Evolutionary conservation across 2,329 filamentous ascomycete species (phyloP).

Genomic region (Monosporascus sp.): DNA sequence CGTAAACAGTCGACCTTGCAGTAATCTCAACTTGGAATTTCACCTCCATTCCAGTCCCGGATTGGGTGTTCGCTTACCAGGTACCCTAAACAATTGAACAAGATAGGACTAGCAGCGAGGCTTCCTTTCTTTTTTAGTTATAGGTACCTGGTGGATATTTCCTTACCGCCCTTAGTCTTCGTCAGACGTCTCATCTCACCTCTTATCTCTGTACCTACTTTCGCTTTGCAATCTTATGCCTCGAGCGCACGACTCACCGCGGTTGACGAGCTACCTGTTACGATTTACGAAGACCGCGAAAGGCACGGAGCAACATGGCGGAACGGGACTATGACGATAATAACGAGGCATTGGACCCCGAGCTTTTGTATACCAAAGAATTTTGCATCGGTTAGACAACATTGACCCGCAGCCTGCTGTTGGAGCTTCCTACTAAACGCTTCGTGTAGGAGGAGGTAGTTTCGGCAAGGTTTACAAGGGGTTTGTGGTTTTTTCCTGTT

Average conservation of each 20-base stretch:
- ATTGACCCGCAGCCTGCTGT: slow-evolving; percentile 1
- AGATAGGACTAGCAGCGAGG: too few relatives aligned
- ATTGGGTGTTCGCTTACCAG: not conserved
- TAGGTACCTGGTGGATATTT: not conserved
- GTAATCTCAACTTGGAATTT: not conserved
- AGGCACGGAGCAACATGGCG: slow-evolving; percentile 33
- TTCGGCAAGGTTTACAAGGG: slow-evolving; percentile 99
- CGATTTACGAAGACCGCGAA: slow-evolving; percentile 13
- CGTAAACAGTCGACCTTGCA: not conserved
- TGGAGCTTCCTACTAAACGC: slow-evolving; percentile 20
- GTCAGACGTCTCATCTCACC: not conserved
- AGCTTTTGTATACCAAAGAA: slow-evolving; percentile 88
- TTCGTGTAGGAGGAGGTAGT: slow-evolving; percentile 73
- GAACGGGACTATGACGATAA: slow-evolving; percentile 43
- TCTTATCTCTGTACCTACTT: not conserved
- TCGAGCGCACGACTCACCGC: not conserved
- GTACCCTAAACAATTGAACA: too few relatives aligned
- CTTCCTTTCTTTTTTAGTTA: too few relatives aligned
- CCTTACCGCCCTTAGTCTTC: not conserved
- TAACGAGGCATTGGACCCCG: slow-evolving; percentile 69
- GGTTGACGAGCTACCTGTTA: slow-evolving; percentile 2
- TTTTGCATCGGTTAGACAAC: slow-evolving; percentile 69
- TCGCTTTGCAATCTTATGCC: not conserved
- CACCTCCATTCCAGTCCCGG: not conserved
- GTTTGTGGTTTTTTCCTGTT: slow-evolving; percentile 38